phyloP scores from a whole-genome alignment of 2,329 filamentous ascomycete genomes.

The Claviceps humidiphila region DNA sequence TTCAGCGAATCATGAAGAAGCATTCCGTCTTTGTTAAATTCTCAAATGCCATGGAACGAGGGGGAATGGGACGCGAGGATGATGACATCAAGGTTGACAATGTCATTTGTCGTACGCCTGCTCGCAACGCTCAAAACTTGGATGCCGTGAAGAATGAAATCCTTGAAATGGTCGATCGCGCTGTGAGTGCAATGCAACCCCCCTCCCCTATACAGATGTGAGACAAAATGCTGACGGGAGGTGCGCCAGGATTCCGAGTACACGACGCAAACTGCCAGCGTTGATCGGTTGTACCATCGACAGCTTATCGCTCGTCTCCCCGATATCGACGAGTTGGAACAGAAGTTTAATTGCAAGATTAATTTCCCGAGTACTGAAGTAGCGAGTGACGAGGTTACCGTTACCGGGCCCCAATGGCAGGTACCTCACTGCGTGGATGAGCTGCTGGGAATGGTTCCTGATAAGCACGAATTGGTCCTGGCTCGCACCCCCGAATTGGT shows the following conservation, averaged over 20 bases:
- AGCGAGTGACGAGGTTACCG: conserved; percentile 88
- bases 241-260: conserved; percentile 72
- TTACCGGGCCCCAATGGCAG: conserved; percentile 95
- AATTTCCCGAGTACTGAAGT: conserved; percentile 95
- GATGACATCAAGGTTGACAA: conserved; percentile 98
- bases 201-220: too few species aligned
- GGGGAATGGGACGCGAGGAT: conserved; percentile 77
- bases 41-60: conserved; percentile 96
- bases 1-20: conserved; percentile 99
- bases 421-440: conserved; percentile 94
- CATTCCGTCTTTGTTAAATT: conserved; percentile 99
- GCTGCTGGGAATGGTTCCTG: conserved; percentile 93
- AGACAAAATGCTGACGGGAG: background rate
- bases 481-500: conserved; percentile 62
- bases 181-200: conserved; percentile 36
- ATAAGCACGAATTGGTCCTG: conserved; percentile 84
- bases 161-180: conserved; percentile 97
- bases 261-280: conserved; percentile 82
- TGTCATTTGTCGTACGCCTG: conserved; percentile 94
- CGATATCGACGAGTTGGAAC: conserved; percentile 89
- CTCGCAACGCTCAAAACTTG: conserved; percentile 89
- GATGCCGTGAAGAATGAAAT: conserved; percentile 98
- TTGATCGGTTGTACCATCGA: conserved; percentile 90
- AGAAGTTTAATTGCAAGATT: conserved; percentile 99
- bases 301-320: conserved; percentile 78